A percentile compares a stretch with the other conserved stretches of the same genome.
phyloP scores from a whole-genome alignment of 2,329 filamentous ascomycete species.

The Cytospora schulzeri region DNA sequence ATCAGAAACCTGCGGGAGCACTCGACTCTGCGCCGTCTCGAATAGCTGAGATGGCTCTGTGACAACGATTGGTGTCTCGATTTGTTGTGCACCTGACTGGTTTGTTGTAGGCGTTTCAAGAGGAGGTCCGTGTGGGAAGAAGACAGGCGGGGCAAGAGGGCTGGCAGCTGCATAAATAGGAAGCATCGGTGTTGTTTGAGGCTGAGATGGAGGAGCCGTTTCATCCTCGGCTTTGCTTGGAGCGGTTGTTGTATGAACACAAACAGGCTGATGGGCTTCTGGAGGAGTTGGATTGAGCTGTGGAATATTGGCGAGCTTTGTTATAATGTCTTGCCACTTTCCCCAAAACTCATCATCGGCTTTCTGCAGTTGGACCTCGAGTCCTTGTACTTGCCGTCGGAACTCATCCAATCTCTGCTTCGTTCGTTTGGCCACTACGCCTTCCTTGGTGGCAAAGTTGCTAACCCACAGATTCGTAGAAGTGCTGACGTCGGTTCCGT shows the following conservation, averaged over 20 bases:
- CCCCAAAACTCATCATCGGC: slow-evolving; percentile 16
- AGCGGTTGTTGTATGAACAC: neutral
- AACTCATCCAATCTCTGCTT: neutral
- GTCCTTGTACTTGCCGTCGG: neutral
- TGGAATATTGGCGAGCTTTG: neutral
- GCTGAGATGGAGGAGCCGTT: neutral
- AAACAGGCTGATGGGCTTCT: neutral
- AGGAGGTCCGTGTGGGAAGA: neutral
- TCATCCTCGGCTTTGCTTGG: neutral
- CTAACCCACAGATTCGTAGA: neutral
- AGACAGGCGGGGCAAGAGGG: neutral
- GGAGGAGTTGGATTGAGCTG: neutral
- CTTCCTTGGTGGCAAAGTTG: slow-evolving; percentile 6
- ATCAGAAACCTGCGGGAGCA: neutral
- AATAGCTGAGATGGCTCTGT: neutral
- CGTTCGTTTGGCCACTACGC: neutral
- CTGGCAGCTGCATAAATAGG: neutral
- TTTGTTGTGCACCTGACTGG: neutral
- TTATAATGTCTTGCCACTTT: slow-evolving; percentile 8
- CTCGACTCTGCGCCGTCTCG: neutral
- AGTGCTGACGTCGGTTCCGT: neutral
- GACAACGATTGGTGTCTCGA: no score
- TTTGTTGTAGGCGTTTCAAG: neutral
- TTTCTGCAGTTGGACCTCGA: neutral
- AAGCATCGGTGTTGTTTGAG: neutral